These are phyloP conservation scores for Plasmopara halstedii DNA, from an alignment of 352 stramenopile species.

Conservation along the genomic window DNA sequence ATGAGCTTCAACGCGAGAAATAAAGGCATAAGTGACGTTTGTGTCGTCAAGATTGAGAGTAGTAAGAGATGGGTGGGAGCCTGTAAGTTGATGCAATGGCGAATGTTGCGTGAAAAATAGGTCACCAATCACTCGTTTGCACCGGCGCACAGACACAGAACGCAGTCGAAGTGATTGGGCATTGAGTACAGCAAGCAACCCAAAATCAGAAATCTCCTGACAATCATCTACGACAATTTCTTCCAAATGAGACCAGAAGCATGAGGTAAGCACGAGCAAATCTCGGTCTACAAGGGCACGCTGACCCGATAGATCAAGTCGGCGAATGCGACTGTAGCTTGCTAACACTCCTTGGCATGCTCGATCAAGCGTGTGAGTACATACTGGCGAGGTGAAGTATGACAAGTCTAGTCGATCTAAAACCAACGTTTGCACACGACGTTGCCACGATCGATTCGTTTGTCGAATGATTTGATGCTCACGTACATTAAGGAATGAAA, in stretches of 20 bases:
- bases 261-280: slow-evolving; percentile 70
- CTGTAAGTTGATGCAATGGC: slow-evolving; percentile 18
- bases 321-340: slow-evolving; percentile 55
- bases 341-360: slow-evolving; percentile 54
- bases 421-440: slow-evolving; percentile 55
- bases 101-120: slow-evolving; percentile 26
- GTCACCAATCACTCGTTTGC: slow-evolving; percentile 61
- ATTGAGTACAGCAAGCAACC: slow-evolving; percentile 72
- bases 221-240: slow-evolving; percentile 61
- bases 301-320: slow-evolving; percentile 66
- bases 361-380: slow-evolving; percentile 38
- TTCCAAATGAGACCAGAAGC: slow-evolving; percentile 72
- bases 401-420: slow-evolving; percentile 68
- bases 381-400: slow-evolving; percentile 33
- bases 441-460: slow-evolving; percentile 53
- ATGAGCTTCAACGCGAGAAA: slow-evolving; percentile 36
- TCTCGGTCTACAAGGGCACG: slow-evolving; percentile 58
- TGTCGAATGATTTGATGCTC: slow-evolving; percentile 61
- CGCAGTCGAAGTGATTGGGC: slow-evolving; percentile 63
- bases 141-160: slow-evolving; percentile 63
- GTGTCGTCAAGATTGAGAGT: slow-evolving; percentile 67
- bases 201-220: slow-evolving; percentile 72
- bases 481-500: slow-evolving; percentile 64
- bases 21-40: slow-evolving; percentile 33
- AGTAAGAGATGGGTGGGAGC: slow-evolving; percentile 51